Evolutionary conservation across 2,329 filamentous ascomycete species (phyloP).

Genomic region (Pseudogymnoascus sp.): DNA sequence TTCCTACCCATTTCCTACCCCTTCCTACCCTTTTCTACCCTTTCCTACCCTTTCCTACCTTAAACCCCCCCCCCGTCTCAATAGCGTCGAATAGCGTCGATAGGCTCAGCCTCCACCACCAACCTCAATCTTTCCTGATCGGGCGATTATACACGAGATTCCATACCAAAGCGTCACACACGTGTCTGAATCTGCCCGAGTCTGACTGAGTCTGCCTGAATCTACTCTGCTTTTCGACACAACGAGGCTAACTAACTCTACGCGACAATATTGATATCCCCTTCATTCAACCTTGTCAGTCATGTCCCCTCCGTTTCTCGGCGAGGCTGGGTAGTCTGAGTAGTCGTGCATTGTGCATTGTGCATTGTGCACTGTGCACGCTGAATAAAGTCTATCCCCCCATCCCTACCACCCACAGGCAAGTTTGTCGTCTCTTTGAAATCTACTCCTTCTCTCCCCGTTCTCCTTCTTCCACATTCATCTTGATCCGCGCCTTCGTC

Average conservation of each 20-base stretch:
- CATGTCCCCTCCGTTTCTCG: too few relatives aligned
- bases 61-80: too few relatives aligned
- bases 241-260: neutral
- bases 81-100: neutral
- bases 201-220: neutral
- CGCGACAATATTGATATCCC: neutral
- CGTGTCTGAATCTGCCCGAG: neutral
- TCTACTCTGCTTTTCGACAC: neutral
- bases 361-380: neutral
- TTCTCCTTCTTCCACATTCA: neutral
- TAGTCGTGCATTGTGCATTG: neutral
- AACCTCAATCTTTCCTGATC: neutral
- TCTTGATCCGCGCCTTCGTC: neutral
- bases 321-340: neutral
- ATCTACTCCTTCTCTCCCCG: neutral
- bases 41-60: neutral
- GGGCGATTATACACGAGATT: slow-evolving; percentile 2
- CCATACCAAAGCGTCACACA: neutral
- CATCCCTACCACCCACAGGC: neutral
- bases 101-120: neutral
- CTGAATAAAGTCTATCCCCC: neutral
- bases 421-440: neutral
- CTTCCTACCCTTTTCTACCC: too few relatives aligned
- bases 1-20: too few relatives aligned
- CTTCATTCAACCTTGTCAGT: neutral